Evolutionary conservation across 2,329 filamentous ascomycete species (phyloP), one percentile per base, ranked within the genome.

Genomic region (Lomentospora prolificans): DNA sequence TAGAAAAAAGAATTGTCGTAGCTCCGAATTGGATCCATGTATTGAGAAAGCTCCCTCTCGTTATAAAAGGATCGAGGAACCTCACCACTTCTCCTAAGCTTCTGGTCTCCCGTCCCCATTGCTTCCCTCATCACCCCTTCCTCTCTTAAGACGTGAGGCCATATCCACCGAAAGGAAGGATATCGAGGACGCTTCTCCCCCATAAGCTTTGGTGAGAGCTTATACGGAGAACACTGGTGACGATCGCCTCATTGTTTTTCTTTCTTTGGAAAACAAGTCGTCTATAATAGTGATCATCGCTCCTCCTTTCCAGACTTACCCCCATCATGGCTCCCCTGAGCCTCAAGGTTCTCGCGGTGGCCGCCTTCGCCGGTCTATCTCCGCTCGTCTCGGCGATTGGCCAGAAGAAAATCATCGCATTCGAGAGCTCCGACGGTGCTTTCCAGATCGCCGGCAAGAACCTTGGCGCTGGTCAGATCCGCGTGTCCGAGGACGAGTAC

Each of bases 401-500:
- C 50, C 78, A 81, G 61, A 71, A 78, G 60, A 67, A 73, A 6
- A 76, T 77, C 22, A 69, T 79, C 51, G 66, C 67, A 17, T 76
- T 75, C 57, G 60, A 64, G 53, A 59, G 55, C 50, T 60, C 63
- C 7, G 57, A 61, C 12, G 63, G 62, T 10, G 51, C 56, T 2
- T 62, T 70, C 17, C 67, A 71, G 65, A 64, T 71, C 60, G 64
- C 69, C 58, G 63, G 74, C 65, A 71, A 68, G 9, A 62, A 64
- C 3, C 59, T 67, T 22, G 64, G 67, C 10, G 61, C 67, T 52
- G 70, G 75, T 0, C 76, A 79, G 63, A 80, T 85, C 53, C 69
- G 79, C 2, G 72, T 83, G n/a, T 79, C 80, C 8, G 62, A 67
- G 19, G 70, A 79, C 56, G 85, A 88, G 58, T 86, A 80, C 72